A percentile compares a stretch with the other conserved stretches of the same genome.
Evolutionary conservation across 1,284 basidiomycete genomes (phyloP).

Genomic region (Apiotrichum sp.): DNA sequence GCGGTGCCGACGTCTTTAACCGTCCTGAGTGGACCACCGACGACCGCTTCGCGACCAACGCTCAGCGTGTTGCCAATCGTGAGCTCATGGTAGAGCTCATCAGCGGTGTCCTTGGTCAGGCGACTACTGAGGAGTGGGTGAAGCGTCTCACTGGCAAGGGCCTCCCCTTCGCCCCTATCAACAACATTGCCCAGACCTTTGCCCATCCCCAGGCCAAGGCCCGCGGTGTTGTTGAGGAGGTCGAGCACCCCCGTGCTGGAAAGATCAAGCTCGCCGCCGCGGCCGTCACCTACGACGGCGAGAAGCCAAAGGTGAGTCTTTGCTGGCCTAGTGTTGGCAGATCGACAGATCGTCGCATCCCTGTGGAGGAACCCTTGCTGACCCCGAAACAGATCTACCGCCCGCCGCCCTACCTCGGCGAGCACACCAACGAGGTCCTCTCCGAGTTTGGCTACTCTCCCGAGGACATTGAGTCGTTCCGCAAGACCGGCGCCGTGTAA

Average conservation of each 20-base stretch:
- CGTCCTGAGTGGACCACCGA: constrained; percentile 36
- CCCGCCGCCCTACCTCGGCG: constrained; percentile 75
- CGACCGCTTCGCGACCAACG: constrained; percentile 65
- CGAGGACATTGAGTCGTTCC: constrained; percentile 57
- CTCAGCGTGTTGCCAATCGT: constrained; percentile 69
- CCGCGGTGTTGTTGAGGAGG: constrained; percentile 56
- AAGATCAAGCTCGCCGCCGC: constrained; percentile 80
- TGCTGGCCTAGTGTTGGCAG: too few species aligned
- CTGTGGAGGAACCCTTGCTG: neutral
- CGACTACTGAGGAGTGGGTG: constrained; percentile 66
- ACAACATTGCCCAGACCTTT: constrained; percentile 84
- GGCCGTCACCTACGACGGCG: constrained; percentile 79
- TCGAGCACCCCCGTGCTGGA: constrained; percentile 72
- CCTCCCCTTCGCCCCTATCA: constrained; percentile 83
- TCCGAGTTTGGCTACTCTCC: constrained; percentile 62
- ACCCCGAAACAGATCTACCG: constrained; percentile 58
- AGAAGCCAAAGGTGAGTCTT: constrained; percentile 49
- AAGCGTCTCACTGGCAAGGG: constrained; percentile 66
- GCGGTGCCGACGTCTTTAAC: constrained; percentile 38
- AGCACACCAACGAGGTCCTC: constrained; percentile 76
- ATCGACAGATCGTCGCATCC: too few species aligned
- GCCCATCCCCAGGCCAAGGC: constrained; percentile 79
- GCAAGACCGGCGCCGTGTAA: constrained; percentile 50
- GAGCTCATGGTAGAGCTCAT: constrained; percentile 67
- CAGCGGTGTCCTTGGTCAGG: constrained; percentile 56